These are phyloP conservation scores for Dendrobium catenatum DNA, from an alignment of 106 monocot genomes.

Conservation along the genomic window DNA sequence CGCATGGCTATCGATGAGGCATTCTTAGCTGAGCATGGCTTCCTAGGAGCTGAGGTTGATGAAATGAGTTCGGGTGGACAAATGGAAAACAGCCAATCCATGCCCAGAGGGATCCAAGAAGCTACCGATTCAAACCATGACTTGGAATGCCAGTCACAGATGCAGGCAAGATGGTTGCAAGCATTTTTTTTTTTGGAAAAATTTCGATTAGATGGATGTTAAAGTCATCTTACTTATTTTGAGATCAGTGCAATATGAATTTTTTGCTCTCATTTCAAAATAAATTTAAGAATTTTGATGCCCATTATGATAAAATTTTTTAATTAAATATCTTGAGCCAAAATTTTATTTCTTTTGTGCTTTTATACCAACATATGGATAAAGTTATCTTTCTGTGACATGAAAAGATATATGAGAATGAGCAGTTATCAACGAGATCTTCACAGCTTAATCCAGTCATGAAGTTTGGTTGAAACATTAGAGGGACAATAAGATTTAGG, in stretches of 20 bases:
- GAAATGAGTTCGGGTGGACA: constrained; percentile 12
- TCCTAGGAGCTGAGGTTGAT: constrained; percentile 26
- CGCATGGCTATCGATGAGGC: constrained; percentile 84
- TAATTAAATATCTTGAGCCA: too few species aligned
- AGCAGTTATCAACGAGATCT: neutral
- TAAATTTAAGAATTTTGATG: too few species aligned
- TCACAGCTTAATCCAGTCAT: neutral
- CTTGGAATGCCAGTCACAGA: constrained; percentile 52
- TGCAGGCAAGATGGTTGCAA: constrained; percentile 26
- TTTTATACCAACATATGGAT: neutral
- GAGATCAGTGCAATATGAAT: too few species aligned
- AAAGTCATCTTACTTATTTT: too few species aligned
- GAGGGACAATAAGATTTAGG: neutral
- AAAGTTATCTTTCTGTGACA: neutral
- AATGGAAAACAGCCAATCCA: constrained; percentile 16
- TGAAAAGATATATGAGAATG: neutral
- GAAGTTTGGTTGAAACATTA: neutral
- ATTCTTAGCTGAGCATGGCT: constrained; percentile 78
- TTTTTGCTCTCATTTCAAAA: too few species aligned
- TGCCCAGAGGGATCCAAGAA: constrained; percentile 36
- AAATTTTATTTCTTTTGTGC: neutral
- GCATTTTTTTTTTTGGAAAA: too few species aligned
- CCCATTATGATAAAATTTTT: too few species aligned
- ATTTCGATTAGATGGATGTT: too few species aligned
- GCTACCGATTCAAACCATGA: constrained; percentile 61